Evolutionary conservation across 2,329 filamentous ascomycete genomes (phyloP).

Genomic region (Seiridium unicorne): DNA sequence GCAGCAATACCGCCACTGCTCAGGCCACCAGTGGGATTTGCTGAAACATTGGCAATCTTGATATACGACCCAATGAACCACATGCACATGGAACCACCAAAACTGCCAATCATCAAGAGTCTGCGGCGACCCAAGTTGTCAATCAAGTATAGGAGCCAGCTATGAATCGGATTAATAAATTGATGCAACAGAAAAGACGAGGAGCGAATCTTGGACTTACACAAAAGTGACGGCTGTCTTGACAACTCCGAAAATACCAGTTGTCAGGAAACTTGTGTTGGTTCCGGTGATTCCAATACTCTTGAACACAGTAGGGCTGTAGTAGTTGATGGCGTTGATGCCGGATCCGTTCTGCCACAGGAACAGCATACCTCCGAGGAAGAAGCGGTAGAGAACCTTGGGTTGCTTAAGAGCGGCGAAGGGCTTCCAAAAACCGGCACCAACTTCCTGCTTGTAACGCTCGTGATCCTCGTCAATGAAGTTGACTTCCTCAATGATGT

Average conservation of each 20-base stretch:
- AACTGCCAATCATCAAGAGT: constrained; percentile 57
- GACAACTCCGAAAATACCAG: constrained; percentile 64
- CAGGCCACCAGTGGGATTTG: constrained; percentile 24
- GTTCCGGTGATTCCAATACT: constrained; percentile 59
- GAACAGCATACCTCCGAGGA: constrained; percentile 73
- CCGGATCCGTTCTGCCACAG: constrained; percentile 76
- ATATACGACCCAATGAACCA: constrained; percentile 65
- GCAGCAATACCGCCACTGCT: constrained; percentile 51
- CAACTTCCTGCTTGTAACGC: constrained; percentile 59
- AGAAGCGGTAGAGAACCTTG: constrained; percentile 67
- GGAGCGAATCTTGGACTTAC: not conserved
- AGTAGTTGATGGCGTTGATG: constrained; percentile 70
- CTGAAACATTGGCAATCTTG: constrained; percentile 41
- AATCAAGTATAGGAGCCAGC: constrained; percentile 61
- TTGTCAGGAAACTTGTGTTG: constrained; percentile 57
- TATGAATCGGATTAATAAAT: not conserved
- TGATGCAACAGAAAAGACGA: not conserved
- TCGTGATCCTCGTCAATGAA: constrained; percentile 71
- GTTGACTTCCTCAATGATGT: constrained; percentile 71
- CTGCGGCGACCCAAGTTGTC: constrained; percentile 58
- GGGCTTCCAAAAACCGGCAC: constrained; percentile 73
- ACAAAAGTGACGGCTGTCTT: constrained; percentile 61
- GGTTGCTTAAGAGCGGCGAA: constrained; percentile 57
- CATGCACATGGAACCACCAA: constrained; percentile 62
- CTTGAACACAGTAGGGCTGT: constrained; percentile 62